phyloP scores from a whole-genome alignment of 2,329 filamentous ascomycete species.

The Claviceps maximensis region DNA sequence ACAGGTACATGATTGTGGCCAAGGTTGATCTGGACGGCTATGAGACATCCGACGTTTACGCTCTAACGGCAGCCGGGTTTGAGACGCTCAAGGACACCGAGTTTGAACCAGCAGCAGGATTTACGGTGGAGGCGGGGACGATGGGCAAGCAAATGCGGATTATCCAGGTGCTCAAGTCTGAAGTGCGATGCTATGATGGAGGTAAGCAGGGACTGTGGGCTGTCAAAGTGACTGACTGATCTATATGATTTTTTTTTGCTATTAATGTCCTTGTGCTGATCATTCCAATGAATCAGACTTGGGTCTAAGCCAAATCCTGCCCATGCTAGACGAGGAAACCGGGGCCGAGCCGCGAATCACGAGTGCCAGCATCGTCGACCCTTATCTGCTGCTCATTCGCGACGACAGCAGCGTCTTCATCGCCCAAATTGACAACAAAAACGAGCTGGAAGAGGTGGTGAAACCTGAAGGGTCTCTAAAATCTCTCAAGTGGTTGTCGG shows the following conservation, averaged over 20 bases:
- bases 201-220: too few species aligned
- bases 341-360: conserved; percentile 67
- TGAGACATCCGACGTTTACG: conserved; percentile 68
- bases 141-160: conserved; percentile 71
- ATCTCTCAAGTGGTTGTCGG: conserved; percentile 64
- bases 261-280: neutral
- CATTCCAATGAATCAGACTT: too few species aligned
- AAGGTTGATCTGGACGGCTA: conserved; percentile 55
- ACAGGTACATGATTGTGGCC: conserved; percentile 73
- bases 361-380: conserved; percentile 73
- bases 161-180: conserved; percentile 75
- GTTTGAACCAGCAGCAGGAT: conserved; percentile 80
- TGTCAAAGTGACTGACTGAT: too few species aligned
- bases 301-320: conserved; percentile 78
- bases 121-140: conserved; percentile 73
- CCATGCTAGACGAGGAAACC: conserved; percentile 83
- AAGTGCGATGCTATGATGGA: conserved; percentile 82
- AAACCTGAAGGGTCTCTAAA: conserved; percentile 42
- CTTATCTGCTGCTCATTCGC: conserved; percentile 69
- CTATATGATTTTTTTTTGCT: neutral
- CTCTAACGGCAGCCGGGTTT: conserved; percentile 58
- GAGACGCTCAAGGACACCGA: conserved; percentile 71
- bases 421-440: conserved; percentile 60
- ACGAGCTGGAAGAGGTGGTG: conserved; percentile 75
- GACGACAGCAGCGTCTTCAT: conserved; percentile 74